phyloP scores from a whole-genome alignment of 2,329 filamentous ascomycete genomes.

The Fusarium sp. region DNA sequence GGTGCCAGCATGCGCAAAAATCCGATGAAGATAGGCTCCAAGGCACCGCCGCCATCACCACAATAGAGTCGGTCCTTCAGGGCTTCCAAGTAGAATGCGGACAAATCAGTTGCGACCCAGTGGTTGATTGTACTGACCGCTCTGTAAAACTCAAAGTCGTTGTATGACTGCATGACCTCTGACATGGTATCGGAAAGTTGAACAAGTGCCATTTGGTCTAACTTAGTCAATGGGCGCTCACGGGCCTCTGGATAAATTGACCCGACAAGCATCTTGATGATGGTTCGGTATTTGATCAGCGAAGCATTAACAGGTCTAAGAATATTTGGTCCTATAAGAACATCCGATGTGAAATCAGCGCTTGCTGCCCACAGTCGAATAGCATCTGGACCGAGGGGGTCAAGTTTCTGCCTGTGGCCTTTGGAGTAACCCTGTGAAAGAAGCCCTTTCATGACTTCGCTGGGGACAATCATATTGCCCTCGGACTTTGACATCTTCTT shows the following conservation, averaged over 20 bases:
- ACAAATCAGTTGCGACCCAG: slow-evolving; percentile 85
- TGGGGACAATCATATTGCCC: slow-evolving; percentile 84
- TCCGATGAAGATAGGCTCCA: slow-evolving; percentile 73
- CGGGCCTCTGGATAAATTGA: slow-evolving; percentile 67
- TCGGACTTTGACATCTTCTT: slow-evolving; percentile 99
- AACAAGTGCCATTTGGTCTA: slow-evolving; percentile 79
- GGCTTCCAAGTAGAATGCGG: slow-evolving; percentile 92
- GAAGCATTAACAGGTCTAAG: slow-evolving; percentile 78
- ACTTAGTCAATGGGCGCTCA: slow-evolving; percentile 60
- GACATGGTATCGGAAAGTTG: slow-evolving; percentile 73
- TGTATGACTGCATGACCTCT: slow-evolving; percentile 71
- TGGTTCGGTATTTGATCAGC: slow-evolving; percentile 87
- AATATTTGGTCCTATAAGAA: slow-evolving; percentile 80
- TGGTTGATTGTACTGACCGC: slow-evolving; percentile 76
- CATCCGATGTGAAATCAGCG: slow-evolving; percentile 89
- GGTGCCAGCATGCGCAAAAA: slow-evolving; percentile 82
- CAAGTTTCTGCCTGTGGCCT: slow-evolving; percentile 53
- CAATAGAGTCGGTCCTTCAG: slow-evolving; percentile 94
- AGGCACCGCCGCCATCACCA: slow-evolving; percentile 70
- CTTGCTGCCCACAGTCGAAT: slow-evolving; percentile 90
- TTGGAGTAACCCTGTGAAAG: slow-evolving; percentile 73
- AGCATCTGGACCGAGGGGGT: slow-evolving; percentile 84
- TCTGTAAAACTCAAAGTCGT: slow-evolving; percentile 82
- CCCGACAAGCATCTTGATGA: slow-evolving; percentile 89
- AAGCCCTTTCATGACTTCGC: slow-evolving; percentile 84